Percentiles rank a stretch among this genome's conserved stretches.
phyloP scores from a whole-genome alignment of 1,284 basidiomycete species.

The Papiliotrema terrestris region DNA sequence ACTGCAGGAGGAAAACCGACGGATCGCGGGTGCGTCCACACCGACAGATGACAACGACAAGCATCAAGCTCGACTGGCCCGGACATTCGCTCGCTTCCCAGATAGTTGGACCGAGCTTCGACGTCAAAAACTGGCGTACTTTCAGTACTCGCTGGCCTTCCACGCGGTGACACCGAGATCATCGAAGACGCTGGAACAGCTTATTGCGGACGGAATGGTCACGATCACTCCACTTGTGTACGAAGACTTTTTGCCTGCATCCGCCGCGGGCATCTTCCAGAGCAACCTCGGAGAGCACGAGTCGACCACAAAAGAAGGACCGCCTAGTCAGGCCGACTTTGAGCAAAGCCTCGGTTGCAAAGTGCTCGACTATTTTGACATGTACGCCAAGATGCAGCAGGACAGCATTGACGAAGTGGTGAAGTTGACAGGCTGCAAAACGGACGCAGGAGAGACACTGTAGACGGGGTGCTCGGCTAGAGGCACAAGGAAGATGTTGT shows the following conservation, averaged over 20 bases:
- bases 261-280: conserved; percentile 51
- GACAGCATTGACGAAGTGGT: conserved; percentile 10
- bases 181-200: conserved; percentile 15
- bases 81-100: conserved; percentile 32
- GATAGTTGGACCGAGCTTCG: conserved; percentile 34
- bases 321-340: conserved; percentile 13
- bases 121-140: conserved; percentile 33
- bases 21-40: conserved; percentile 8
- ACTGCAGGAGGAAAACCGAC: conserved; percentile 22
- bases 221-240: conserved; percentile 45
- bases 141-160: conserved; percentile 26
- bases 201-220: conserved; percentile 37
- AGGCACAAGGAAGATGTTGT: too few relatives aligned
- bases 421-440: conserved; percentile 2
- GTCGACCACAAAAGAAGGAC: background rate
- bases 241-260: conserved; percentile 51
- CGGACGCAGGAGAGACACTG: too few relatives aligned
- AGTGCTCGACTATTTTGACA: conserved; percentile 26
- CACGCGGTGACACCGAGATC: background rate
- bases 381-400: conserved; percentile 24
- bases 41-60: conserved; percentile 34
- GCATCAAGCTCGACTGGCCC: conserved; percentile 34
- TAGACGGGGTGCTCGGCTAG: too few relatives aligned
- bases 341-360: conserved; percentile 18
- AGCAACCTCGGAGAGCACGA: conserved; percentile 39